These are phyloP conservation scores for Fusarium ambrosium DNA, from an alignment of 2,329 filamentous ascomycete genomes.

Conservation along the genomic window DNA sequence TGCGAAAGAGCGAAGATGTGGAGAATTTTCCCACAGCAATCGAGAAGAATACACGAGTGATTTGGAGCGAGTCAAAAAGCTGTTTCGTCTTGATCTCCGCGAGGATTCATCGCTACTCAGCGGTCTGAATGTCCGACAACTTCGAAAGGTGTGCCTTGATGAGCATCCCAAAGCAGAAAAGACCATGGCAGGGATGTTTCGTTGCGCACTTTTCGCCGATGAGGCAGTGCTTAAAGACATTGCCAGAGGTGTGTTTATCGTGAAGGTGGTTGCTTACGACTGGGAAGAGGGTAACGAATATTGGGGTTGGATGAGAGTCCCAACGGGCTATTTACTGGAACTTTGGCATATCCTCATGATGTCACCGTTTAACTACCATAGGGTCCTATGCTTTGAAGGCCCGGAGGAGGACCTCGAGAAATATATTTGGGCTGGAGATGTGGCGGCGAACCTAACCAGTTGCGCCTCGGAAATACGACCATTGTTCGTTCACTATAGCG, in stretches of 20 bases:
- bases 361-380: not conserved
- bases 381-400: not conserved
- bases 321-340: conserved; percentile 18
- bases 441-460: not conserved
- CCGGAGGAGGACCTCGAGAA: conserved; percentile 15
- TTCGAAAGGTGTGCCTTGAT: not conserved
- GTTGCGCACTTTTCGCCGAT: no score
- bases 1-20: not conserved
- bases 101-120: not conserved
- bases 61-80: not conserved
- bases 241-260: not conserved
- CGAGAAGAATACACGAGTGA: not conserved
- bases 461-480: not conserved
- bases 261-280: not conserved
- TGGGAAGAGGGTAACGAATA: not conserved
- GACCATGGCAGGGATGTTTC: not conserved
- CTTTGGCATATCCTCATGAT: conserved; percentile 22
- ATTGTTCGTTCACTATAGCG: not conserved
- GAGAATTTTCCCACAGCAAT: not conserved
- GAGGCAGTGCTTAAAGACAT: conserved; percentile 17
- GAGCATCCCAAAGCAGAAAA: not conserved
- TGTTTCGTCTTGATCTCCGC: conserved; percentile 2
- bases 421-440: conserved; percentile 15
- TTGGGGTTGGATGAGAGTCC: conserved; percentile 2
- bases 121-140: not conserved